Base-by-base conservation (phyloP, 2,329 filamentous ascomycete genomes). In the Xylaria sp. region DNA sequence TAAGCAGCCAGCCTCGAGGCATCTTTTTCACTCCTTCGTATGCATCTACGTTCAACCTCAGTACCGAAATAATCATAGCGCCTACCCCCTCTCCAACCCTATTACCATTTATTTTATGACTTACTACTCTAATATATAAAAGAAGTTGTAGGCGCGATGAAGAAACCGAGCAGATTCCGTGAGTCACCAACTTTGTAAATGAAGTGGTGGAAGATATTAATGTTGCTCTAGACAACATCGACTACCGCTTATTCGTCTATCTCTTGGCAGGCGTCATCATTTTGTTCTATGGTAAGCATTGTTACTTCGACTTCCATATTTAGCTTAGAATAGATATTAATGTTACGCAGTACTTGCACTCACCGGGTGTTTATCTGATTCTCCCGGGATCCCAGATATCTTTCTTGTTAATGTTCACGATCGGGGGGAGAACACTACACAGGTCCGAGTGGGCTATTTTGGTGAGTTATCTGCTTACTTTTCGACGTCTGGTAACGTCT, bases 201-300 rank as follows among this genome's bases (percentile, higher is more conserved):
- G n/a, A 36, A 10, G 20, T 36, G 1, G 15, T 10, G 1, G 20
- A 15, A 22, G 17, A 36, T 15, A n/a, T 2, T 53, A 53, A 53
- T 31, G 11, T 53, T 53, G 3, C 9, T 22, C 38, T 25, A 53
- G 50, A 10, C 15, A 53, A 53, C 10, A 5, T 53, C 22, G 50
- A 53, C 13, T 53, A 36, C n/a, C 50, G 50, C 22, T 36, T 53
- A 1, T 17, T 20, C 6, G 50, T 53, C 31, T 53, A 53, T n/a
- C 4, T 53, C 13, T 25, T 36, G 5, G 29, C 29, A 22, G 50
- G 29, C n/a, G 31, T 22, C 13, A 36, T 53, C 22, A 53, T 53
- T 13, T 36, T 53, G n/a, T 53, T 53, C 29, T 53, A 53, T 53
- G 50, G 50, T 53, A 53, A 36, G 29, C n/a, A 5, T 36, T 25